Conservation (phyloP, 2,329 filamentous ascomycete genomes). For the Shiraia sp. region DNA sequence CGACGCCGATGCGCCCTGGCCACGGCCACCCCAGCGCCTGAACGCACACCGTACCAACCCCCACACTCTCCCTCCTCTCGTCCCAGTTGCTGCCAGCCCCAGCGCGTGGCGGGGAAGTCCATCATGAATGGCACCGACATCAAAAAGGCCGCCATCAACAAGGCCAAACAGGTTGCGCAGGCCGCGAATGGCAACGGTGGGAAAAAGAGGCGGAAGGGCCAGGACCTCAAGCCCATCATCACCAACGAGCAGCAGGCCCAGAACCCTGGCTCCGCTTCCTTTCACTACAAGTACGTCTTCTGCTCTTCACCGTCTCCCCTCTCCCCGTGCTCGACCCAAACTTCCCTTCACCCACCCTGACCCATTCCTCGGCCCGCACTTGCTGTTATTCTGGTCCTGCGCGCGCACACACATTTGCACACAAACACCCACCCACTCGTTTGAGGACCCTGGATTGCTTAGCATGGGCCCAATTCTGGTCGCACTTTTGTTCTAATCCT, state of each 20-base stretch:
- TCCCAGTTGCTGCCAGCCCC: conserved; percentile 17
- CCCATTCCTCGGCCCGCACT: conserved; percentile 2
- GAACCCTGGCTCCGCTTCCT: conserved; percentile 45
- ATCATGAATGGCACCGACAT: conserved; percentile 68
- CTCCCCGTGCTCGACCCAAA: too few species aligned
- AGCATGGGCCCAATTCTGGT: too few species aligned
- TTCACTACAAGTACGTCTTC: conserved; percentile 47
- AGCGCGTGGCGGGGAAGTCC: conserved; percentile 38
- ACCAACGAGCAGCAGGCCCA: conserved; percentile 64
- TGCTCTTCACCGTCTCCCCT: conserved; percentile 6
- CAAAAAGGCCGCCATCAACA: conserved; percentile 67
- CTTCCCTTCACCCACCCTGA: conserved; percentile 14
- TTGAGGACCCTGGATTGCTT: too few species aligned
- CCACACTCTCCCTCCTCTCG: conserved; percentile 1
- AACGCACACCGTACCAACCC: conserved; percentile 21
- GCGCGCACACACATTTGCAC: too few species aligned
- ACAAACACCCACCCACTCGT: too few species aligned
- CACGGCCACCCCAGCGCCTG: conserved; percentile 32
- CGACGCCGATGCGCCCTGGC: conserved; percentile 34
- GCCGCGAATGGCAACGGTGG: conserved; percentile 59
- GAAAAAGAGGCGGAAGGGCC: conserved; percentile 77
- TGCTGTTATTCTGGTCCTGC: too few species aligned
- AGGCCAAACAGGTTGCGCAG: conserved; percentile 67
- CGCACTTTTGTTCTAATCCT: too few species aligned
- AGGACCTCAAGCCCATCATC: conserved; percentile 73